Base-by-base conservation (phyloP, 2,329 filamentous ascomycete species). In the Verticillium isaacii region DNA sequence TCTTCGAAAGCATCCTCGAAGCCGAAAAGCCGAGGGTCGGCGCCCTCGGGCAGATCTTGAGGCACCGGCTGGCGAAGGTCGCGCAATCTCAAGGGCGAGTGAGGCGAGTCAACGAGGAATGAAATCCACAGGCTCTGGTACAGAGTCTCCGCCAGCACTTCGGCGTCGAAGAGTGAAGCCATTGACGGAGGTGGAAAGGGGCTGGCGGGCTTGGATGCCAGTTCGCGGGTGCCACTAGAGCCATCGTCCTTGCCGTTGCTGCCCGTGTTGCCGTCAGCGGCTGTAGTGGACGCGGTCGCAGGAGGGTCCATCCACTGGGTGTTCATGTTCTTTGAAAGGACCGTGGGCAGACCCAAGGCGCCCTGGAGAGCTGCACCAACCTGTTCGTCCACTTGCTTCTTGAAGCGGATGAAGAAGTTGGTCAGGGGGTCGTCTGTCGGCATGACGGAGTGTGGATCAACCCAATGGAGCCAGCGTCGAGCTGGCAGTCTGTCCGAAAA, bases 1-100 rank as follows among this genome's bases (percentile, higher is more conserved):
- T 86, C 84, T 66, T 86, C 83, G 64, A 86, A 85, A 56, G 84
- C 83, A 65, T 86, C 83, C 36, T 80, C 75, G 65, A 84, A 86
- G 9, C 80, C 82, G 67, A 84, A 84, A 37, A 74, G 67, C 45
- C 67, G 69, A 14, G 71, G 56, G 61, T 79, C 75, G 36, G 73
- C 63, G 55, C 73, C 72, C 4, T 70, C 63, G 9, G 78, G 75
- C 1, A 77, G 72, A 64, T 81, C 81, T 8, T 70, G 74, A 0
- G 83, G 82, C 0, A 74, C 67, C 2, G 84, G 84, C 63, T 79
- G 81, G 8, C 73, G 76, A 8, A 85, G 74, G 61, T 76, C 68
- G 56, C 74, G 74, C 19, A 85, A 78, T 41, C 72, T 74, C 17
- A 76, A 68, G 6, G 80, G 80, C 12, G 78, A 81, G 69, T 81